These are phyloP conservation scores for Puccinia hordei DNA, from an alignment of 1,284 basidiomycete species.

Conservation along the genomic window DNA sequence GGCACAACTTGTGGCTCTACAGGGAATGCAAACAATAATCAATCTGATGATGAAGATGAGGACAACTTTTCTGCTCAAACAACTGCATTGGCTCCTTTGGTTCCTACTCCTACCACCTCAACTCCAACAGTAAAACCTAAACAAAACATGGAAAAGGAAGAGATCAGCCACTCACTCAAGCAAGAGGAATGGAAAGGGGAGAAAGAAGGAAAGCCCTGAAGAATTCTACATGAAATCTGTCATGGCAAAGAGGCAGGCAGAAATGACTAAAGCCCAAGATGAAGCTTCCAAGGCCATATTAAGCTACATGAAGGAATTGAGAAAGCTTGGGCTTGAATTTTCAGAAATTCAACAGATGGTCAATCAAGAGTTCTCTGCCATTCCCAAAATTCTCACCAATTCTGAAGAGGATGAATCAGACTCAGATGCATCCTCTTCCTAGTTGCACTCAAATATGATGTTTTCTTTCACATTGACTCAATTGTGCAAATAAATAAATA, in stretches of 20 bases:
- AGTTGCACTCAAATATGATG: no score
- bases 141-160: background rate
- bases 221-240: slow-evolving; percentile 6
- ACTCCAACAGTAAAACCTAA: no score
- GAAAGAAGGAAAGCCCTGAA: background rate
- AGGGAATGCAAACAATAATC: background rate
- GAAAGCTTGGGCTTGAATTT: background rate
- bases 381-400: no score
- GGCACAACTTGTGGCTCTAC: background rate
- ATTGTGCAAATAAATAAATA: no score
- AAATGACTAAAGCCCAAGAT: slow-evolving; percentile 6
- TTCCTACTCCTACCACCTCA: no score
- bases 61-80: background rate
- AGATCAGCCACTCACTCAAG: background rate
- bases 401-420: background rate
- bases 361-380: background rate
- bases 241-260: background rate
- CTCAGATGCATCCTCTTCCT: background rate
- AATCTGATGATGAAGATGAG: background rate
- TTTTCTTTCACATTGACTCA: no score
- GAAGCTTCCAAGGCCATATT: background rate
- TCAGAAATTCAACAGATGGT: background rate
- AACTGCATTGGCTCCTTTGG: no score
- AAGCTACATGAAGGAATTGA: background rate
- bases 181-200: background rate